Percentiles rank a stretch among this genome's conserved stretches.
Conservation (phyloP, 768 basidiomycete genomes). For the Filobasidium wieringae region DNA sequence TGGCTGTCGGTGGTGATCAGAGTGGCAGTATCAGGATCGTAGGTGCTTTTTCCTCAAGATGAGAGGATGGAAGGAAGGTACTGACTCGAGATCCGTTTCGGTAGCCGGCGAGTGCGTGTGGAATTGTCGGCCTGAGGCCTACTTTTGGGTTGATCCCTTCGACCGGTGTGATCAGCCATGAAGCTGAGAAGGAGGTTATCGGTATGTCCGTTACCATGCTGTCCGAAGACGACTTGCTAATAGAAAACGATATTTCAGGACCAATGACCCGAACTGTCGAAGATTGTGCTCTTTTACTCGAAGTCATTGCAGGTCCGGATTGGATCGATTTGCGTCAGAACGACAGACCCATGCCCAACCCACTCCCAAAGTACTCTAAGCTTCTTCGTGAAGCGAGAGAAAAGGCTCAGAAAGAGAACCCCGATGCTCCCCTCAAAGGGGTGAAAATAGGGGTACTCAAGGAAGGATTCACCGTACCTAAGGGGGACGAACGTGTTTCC, state of each 20-base stretch:
- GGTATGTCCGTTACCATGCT: constrained; percentile 21
- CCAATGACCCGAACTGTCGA: constrained; percentile 38
- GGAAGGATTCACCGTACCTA: constrained; percentile 39
- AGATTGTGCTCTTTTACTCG: constrained; percentile 42
- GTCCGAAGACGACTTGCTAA: background rate
- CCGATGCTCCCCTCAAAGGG: constrained; percentile 22
- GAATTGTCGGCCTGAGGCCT: constrained; percentile 44
- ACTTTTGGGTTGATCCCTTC: constrained; percentile 46
- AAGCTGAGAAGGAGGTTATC: constrained; percentile 42
- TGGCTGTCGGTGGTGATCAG: constrained; percentile 47
- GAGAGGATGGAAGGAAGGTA: background rate
- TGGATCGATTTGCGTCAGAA: constrained; percentile 43
- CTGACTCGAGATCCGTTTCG: too few relatives aligned
- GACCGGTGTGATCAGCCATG: constrained; percentile 43
- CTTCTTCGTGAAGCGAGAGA: constrained; percentile 23
- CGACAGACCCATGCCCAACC: constrained; percentile 37
- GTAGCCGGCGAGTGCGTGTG: constrained; percentile 42
- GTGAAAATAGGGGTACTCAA: constrained; percentile 42
- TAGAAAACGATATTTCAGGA: background rate
- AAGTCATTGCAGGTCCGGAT: constrained; percentile 44
- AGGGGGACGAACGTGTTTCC: constrained; percentile 39
- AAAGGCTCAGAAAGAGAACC: constrained; percentile 7
- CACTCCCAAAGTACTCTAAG: constrained; percentile 37
- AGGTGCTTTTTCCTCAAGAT: background rate
- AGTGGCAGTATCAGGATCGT: constrained; percentile 43